phyloP scores from a whole-genome alignment of 805 yeast genomes.

The Wickerhamomyces subpelliculosus region DNA sequence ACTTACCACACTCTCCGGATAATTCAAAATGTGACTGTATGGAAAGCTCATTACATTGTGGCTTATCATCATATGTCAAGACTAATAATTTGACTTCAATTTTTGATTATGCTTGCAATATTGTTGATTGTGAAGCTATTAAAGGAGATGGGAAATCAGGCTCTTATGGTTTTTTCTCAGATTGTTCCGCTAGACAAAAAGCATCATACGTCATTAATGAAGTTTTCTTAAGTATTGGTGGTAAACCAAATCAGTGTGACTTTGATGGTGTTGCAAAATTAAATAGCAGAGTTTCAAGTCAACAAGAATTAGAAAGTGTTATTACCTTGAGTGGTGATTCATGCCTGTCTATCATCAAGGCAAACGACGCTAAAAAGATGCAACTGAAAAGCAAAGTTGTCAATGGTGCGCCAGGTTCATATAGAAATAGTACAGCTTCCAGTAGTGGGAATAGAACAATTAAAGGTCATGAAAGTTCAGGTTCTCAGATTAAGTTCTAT shows the following conservation, averaged over 20 bases:
- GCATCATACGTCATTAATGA: conserved; percentile 55
- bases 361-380: conserved; percentile 3
- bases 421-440: neutral
- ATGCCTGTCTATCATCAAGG: conserved; percentile 12
- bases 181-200: conserved; percentile 57
- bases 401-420: too few relatives aligned
- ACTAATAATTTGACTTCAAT: conserved; percentile 45
- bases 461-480: neutral
- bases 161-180: conserved; percentile 59
- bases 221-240: conserved; percentile 47
- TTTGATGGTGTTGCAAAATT: conserved; percentile 17
- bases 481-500: neutral
- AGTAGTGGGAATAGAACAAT: neutral
- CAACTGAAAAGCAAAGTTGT: neutral
- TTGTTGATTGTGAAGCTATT: conserved; percentile 54
- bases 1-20: conserved; percentile 67
- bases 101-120: conserved; percentile 51
- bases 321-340: conserved; percentile 10
- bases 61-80: conserved; percentile 40
- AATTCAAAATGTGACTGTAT: conserved; percentile 55
- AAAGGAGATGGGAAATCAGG: conserved; percentile 52
- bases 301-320: conserved; percentile 5
- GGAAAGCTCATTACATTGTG: conserved; percentile 47
- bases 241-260: conserved; percentile 20
- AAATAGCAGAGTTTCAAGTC: conserved; percentile 5